Percentiles rank a stretch among this genome's conserved stretches.
These are phyloP conservation scores for Gymnopilus dilepis DNA, from an alignment of 768 basidiomycete species.

Conservation along the genomic window DNA sequence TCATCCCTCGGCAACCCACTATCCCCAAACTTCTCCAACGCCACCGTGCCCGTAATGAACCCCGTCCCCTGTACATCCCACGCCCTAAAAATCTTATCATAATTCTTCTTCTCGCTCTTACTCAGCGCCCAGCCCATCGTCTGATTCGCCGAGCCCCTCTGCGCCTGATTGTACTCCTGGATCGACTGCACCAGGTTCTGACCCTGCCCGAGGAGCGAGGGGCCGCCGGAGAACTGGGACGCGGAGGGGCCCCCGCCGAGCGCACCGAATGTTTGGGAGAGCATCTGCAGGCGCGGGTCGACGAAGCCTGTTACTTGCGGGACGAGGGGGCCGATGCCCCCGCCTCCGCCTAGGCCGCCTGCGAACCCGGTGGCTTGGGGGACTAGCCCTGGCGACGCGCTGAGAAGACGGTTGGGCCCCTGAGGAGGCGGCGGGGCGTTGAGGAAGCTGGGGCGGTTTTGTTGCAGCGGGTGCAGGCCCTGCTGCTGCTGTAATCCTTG, in stretches of 20 bases:
- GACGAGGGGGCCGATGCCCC: conserved; percentile 50
- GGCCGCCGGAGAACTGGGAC: conserved; percentile 54
- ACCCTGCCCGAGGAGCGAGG: conserved; percentile 70
- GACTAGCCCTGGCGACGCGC: conserved; percentile 55
- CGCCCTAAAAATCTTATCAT: conserved; percentile 95
- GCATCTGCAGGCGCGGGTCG: conserved; percentile 85
- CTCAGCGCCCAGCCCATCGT: conserved; percentile 87
- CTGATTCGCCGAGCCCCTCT: conserved; percentile 65
- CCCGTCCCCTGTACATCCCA: conserved; percentile 87
- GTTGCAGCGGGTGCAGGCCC: no score
- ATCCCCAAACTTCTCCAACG: conserved; percentile 92
- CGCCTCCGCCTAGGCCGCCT: conserved; percentile 33
- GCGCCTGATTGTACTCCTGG: conserved; percentile 83
- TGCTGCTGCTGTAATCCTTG: no score
- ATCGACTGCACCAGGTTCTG: conserved; percentile 82
- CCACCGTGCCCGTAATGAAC: conserved; percentile 85
- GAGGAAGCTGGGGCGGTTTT: conserved; percentile 50
- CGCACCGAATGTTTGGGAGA: conserved; percentile 77
- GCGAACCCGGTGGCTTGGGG: conserved; percentile 68
- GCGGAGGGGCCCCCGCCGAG: conserved; percentile 63
- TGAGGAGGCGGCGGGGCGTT: conserved; percentile 45
- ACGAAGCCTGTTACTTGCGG: conserved; percentile 82
- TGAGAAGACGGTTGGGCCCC: conserved; percentile 57
- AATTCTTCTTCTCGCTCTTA: conserved; percentile 93
- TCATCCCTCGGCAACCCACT: conserved; percentile 90